Evolutionary conservation across 345 rosid genomes (phyloP), one percentile per base, ranked within the genome.

Genomic region (Theobroma cacao): DNA sequence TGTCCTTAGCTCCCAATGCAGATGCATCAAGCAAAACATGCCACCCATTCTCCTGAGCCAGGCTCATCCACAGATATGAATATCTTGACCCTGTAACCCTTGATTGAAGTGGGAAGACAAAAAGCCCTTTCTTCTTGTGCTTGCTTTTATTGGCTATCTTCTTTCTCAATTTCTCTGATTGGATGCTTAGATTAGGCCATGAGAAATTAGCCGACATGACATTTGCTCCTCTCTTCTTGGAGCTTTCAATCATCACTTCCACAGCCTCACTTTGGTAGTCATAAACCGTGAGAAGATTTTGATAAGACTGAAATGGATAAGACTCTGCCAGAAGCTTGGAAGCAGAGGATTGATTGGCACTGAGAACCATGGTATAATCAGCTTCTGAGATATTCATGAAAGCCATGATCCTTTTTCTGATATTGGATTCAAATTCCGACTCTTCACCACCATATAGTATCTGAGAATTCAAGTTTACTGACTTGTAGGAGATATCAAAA

Each of bases 61-160:
- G 31, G 68, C 76, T 88, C 97, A 95, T 89, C 99, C 99, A 95
- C n/a, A 68, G 59, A 59, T 91, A 93, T 0, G 98, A 87, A 68
- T 95, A 95, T 47, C 88, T 85, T 13, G 87, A 81, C 63, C 99
- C 99, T 2, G 89, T 95, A 38, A 89, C 77, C 17, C 89, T 84
- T 45, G 99, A 93, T 24, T 90, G 98, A 80, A 92, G 89, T 1
- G 99, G 98, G 71, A 93, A 92, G 56, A 89, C 97, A 72, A 95
- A 91, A 9, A 95, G 81, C n/a, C 97, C 99, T 74, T 68, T 86
- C 33, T 63, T 86, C 79, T 41, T 68, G 56, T 17, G 77, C 53
- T 76, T 89, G 47, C 77, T 85, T 78, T 83, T 92, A 17, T 80
- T 81, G 24, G 10, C 41, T 17, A 89, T 22, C 81, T 85, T 90